Conservation (phyloP, 2,329 filamentous ascomycete species). For the Septoria linicola region DNA sequence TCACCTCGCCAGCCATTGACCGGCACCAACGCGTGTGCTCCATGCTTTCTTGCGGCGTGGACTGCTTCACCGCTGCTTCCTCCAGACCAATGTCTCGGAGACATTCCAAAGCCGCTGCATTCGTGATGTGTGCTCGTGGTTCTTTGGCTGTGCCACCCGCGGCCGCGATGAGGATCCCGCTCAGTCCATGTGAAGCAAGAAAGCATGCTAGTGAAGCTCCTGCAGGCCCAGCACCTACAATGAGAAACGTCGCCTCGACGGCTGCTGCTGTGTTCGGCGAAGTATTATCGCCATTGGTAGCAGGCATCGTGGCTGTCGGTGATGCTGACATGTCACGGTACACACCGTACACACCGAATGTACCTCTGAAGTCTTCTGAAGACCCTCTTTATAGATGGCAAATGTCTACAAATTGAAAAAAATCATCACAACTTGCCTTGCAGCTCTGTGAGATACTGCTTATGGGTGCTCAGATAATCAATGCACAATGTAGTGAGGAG, state of each 20-base stretch:
- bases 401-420: too few species aligned
- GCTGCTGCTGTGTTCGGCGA: conserved; percentile 1
- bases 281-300: conserved; percentile 11
- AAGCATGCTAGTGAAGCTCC: conserved; percentile 39
- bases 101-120: conserved; percentile 54
- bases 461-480: too few species aligned
- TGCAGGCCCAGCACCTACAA: conserved; percentile 39
- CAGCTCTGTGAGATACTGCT: too few species aligned
- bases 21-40: conserved; percentile 47
- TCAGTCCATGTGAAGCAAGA: conserved; percentile 40
- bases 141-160: conserved; percentile 54
- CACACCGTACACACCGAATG: too few species aligned
- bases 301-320: not conserved
- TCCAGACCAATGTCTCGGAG: conserved; percentile 48
- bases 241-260: conserved; percentile 35
- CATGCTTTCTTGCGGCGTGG: conserved; percentile 40
- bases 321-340: too few species aligned
- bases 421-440: too few species aligned
- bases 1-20: conserved; percentile 43
- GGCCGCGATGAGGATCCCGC: conserved; percentile 55
- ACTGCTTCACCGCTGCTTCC: conserved; percentile 37
- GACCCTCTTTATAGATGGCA: too few species aligned
- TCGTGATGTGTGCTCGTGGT: conserved; percentile 61
- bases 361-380: too few species aligned
- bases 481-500: too few species aligned